Evolutionary conservation across 345 rosid genomes (phyloP), one percentile per base, ranked within the genome.

Genomic region (Anacardium occidentale): DNA sequence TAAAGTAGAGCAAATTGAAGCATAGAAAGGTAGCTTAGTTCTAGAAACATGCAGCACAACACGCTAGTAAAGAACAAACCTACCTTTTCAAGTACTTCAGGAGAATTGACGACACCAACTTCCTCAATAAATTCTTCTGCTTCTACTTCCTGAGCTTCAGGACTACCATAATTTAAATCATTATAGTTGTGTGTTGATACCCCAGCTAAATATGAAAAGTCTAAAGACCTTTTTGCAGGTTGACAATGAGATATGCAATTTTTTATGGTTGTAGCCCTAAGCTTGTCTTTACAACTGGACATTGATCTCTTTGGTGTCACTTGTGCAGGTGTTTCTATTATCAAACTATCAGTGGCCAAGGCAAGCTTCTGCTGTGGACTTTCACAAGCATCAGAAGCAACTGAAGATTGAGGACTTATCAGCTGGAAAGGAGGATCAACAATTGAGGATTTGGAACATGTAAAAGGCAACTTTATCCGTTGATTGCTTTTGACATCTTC

Each of bases 261-360:
- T 54, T 66, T 73, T 20, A 57, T 68, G 51, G 66, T 37, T 21
- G 20, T 47, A 6, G 50, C 42, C 32, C 58, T 77, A 25, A 25
- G 70, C 69, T 74, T 62, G 14, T 70, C 74, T 26, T 84, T 83
- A 76, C 71, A 66, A 37, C 59, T 37, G 25, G 85, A 61, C 18
- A 78, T 67, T 63, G 77, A 80, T 71, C 83, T 79, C 78, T 58
- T 78, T 24, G 84, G 88, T 21, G 76, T 78, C 69, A 80, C 44
- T 74, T 85, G 88, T 63, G 83, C 84, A 53, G 90, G 88, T 10
- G 88, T 87, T 71, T 82, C 74, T 53, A 81, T 25, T 44, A 37
- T 65, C 51, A 59, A 74, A 70, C 25, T 51, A 73, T 58, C 80
- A 67, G 61, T 54, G 65, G 80, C 51, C 8, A 68, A 72, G 20